Evolutionary conservation across 202 grass and related monocot species (phyloP).

Genomic region (Brachypodium distachyon): DNA sequence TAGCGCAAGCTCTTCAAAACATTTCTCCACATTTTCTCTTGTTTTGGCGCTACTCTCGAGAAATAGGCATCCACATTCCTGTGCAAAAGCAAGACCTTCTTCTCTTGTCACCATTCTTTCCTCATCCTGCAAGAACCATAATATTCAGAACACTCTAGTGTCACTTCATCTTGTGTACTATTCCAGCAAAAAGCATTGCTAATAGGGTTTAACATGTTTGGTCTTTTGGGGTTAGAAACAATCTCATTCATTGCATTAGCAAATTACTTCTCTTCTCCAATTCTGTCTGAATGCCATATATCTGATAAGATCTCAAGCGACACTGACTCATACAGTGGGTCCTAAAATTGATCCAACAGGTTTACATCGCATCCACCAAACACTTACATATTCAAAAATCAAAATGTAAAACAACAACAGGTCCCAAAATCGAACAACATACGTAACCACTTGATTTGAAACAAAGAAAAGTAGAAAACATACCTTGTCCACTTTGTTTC

Average conservation of each 20-base stretch:
- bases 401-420: not conserved
- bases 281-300: not conserved
- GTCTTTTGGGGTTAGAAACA: not conserved
- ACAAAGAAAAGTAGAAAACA: not conserved
- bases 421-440: not conserved
- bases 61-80: slow-evolving; percentile 81
- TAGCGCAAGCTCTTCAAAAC: slow-evolving; percentile 84
- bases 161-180: slow-evolving; percentile 1
- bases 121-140: slow-evolving; percentile 48
- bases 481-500: slow-evolving; percentile 99
- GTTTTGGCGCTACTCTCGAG: slow-evolving; percentile 92
- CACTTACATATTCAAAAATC: not conserved
- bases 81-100: slow-evolving; percentile 80
- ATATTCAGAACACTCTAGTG: not conserved
- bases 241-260: not conserved
- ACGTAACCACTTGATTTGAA: not conserved
- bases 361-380: not conserved
- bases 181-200: not conserved
- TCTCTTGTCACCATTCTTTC: slow-evolving; percentile 85
- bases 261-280: not conserved
- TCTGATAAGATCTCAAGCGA: not conserved
- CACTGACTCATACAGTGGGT: not conserved
- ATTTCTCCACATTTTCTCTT: slow-evolving; percentile 85
- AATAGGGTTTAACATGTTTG: not conserved
- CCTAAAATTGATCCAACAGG: not conserved